Evolutionary conservation across 441 rosid species (phyloP), one percentile per base, ranked within the genome.

Genomic region (Biscutella auriculata): DNA sequence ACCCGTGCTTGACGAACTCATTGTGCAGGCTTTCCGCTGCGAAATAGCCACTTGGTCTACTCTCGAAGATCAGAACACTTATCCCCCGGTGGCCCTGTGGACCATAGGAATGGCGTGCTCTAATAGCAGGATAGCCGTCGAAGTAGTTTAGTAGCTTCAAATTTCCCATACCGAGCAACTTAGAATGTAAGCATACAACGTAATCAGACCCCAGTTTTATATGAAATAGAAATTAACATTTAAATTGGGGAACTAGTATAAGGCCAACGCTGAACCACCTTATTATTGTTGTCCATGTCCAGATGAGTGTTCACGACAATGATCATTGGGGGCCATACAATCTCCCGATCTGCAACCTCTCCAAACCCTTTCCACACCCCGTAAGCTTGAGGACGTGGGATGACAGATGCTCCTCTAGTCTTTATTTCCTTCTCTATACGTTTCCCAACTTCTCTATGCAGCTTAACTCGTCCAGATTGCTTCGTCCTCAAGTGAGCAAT

Each of bases 111-210:
- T 84, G 92, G 10, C 85, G 83, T 40, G 88, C 82, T 59, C 28
- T 84, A 35, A 52, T 65, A 44, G 81, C 82, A 60, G 69, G 69
- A 65, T 78, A 82, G 9, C 71, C 39, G 12, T 25, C 40, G 44
- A 82, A 82, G 73, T 46, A 82, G 3, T 78, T 84, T 49, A 79
- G 63, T 17, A 84, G 84, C 70, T 82, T 86, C 34, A 63, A 80
- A 60, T 82, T 84, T n/a, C 88, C 88, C 88, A 84, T 82, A 34
- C 86, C 92, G 19, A 75, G 63, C 92, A 85, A 82, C 88, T 80
- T 58, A 42, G 23, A 67, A 59, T 23, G 14, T 41, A 68, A 57
- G 37, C 63, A 33, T 39, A 27, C 6, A 57, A 23, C 17, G 15
- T 21, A 29, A 57, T 15, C 30, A 63, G 23, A 19, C 2, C 23